Evolutionary conservation across 1,284 basidiomycete species (phyloP).

Genomic region (Cutaneotrichosporon curvatum): DNA sequence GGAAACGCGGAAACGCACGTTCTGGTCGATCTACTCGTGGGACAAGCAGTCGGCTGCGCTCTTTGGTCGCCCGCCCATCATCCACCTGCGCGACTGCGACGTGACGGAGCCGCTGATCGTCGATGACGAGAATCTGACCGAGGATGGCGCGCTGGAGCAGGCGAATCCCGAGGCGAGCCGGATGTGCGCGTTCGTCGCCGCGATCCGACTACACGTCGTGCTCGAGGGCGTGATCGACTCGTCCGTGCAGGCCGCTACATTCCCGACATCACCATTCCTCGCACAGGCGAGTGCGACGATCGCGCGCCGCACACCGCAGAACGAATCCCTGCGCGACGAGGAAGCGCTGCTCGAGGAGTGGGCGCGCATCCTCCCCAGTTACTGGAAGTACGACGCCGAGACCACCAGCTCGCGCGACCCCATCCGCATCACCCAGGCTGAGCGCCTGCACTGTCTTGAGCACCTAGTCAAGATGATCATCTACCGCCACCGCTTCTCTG

Average conservation of each 20-base stretch:
- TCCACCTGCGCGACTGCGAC: conserved; percentile 77
- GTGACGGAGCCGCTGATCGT: conserved; percentile 70
- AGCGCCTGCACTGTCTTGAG: conserved; percentile 72
- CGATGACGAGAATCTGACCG: conserved; percentile 80
- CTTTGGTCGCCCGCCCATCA: conserved; percentile 76
- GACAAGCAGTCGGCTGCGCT: conserved; percentile 73
- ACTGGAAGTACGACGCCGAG: conserved; percentile 71
- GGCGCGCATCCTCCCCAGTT: conserved; percentile 59
- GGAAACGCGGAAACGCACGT: conserved; percentile 79
- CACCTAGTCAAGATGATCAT: conserved; percentile 68
- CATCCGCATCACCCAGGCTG: conserved; percentile 76
- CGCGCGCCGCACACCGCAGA: conserved; percentile 38
- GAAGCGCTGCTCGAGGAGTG: conserved; percentile 73
- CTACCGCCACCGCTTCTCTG: conserved; percentile 47
- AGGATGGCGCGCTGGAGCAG: conserved; percentile 60
- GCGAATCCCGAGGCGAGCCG: conserved; percentile 63
- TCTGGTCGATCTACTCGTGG: conserved; percentile 87
- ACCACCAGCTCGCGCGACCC: conserved; percentile 77
- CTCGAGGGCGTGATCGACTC: conserved; percentile 59
- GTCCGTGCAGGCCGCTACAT: conserved; percentile 45
- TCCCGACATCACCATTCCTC: conserved; percentile 45
- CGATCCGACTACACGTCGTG: conserved; percentile 69
- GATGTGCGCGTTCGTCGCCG: conserved; percentile 68
- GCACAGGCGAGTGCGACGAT: conserved; percentile 45
- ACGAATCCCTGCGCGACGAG: conserved; percentile 66